Evolutionary conservation across 1,139 yeast species (phyloP).

Genomic region (Zhuliangozyma blackwelliae): DNA sequence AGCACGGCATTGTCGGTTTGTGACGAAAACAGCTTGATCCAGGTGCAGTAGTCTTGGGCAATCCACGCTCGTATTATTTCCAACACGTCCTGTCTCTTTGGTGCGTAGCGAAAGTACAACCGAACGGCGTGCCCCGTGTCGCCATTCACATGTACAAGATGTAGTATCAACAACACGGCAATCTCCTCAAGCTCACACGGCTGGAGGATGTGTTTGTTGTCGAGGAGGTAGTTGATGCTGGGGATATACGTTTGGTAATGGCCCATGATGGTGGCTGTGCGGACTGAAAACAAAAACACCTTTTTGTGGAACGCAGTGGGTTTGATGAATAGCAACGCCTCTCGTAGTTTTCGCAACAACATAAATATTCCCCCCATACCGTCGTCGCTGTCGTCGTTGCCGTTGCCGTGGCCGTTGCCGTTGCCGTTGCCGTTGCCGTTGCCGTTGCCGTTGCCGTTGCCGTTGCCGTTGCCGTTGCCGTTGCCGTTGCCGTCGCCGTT

Average conservation of each 20-base stretch:
- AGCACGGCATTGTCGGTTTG: slow-evolving; percentile 26
- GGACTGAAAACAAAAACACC: slow-evolving; percentile 49
- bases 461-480: no score
- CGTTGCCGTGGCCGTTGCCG: no score
- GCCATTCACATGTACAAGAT: slow-evolving; percentile 44
- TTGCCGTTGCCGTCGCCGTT: neutral
- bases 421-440: no score
- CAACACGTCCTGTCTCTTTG: slow-evolving; percentile 18
- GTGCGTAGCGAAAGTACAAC: slow-evolving; percentile 25
- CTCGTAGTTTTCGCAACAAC: slow-evolving; percentile 47
- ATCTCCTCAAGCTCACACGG: slow-evolving; percentile 36
- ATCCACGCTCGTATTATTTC: slow-evolving; percentile 33
- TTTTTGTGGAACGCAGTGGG: slow-evolving; percentile 39
- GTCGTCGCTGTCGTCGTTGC: no score
- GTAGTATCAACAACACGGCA: slow-evolving; percentile 38
- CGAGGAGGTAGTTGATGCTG: slow-evolving; percentile 40
- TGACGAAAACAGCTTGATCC: slow-evolving; percentile 35
- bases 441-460: neutral
- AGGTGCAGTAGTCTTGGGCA: slow-evolving; percentile 32
- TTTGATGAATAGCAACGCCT: slow-evolving; percentile 39
- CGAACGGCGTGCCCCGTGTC: slow-evolving; percentile 32
- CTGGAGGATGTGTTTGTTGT: slow-evolving; percentile 7
- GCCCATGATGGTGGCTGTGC: slow-evolving; percentile 44
- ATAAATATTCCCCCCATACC: slow-evolving; percentile 24
- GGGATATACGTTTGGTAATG: slow-evolving; percentile 59